Evolutionary conservation across 2,329 filamentous ascomycete genomes (phyloP).

Genomic region (Trichophyton schoenleinii): DNA sequence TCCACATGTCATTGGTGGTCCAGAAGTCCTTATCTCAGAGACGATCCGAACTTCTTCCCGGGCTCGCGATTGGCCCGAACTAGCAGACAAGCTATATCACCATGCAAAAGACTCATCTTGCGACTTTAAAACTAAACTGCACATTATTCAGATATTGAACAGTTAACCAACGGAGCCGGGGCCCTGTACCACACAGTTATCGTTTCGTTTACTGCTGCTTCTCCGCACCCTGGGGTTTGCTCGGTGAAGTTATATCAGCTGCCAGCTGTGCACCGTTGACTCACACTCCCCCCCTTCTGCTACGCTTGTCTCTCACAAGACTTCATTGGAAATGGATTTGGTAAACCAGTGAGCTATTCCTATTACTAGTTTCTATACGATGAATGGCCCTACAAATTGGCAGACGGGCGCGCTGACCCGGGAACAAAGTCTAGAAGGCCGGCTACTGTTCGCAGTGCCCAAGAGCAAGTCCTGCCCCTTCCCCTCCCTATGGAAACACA

Average conservation of each 20-base stretch:
- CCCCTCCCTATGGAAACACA: slow-evolving; percentile 59
- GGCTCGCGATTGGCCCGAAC: not conserved
- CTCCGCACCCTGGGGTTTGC: not conserved
- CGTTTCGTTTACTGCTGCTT: not conserved
- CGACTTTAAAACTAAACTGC: not conserved
- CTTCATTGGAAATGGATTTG: slow-evolving; percentile 40
- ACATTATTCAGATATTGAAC: not conserved
- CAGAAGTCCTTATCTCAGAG: not conserved
- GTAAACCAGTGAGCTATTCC: slow-evolving; percentile 44
- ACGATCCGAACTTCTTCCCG: not conserved
- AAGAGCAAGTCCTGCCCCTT: slow-evolving; percentile 59
- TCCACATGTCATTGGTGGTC: too few relatives aligned
- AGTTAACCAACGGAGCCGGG: not conserved
- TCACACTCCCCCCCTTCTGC: not conserved
- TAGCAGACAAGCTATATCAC: too few relatives aligned
- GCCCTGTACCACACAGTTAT: not conserved
- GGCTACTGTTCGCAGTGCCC: slow-evolving; percentile 90
- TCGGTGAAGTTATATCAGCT: not conserved
- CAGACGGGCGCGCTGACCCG: slow-evolving; percentile 15
- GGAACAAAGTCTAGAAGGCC: slow-evolving; percentile 65
- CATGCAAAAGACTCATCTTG: too few relatives aligned
- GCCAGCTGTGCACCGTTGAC: not conserved
- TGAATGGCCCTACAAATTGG: not conserved
- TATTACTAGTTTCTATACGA: not conserved
- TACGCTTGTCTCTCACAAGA: not conserved